Base-by-base conservation (phyloP, 257 asterid species). In the Vinca minor region DNA sequence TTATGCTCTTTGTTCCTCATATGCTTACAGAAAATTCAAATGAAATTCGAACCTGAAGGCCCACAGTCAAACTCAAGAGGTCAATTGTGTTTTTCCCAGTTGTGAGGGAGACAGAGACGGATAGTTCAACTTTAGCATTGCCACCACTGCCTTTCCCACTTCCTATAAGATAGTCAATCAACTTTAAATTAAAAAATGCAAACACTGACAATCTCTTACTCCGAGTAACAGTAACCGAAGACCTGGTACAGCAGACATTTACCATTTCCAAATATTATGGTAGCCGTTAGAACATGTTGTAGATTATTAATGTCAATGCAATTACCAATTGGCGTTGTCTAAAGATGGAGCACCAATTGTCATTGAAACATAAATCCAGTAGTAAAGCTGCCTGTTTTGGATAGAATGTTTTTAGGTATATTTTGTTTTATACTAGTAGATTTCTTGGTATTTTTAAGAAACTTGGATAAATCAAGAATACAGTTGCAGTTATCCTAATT, bases 51-150 rank as follows among this genome's bases (percentile, higher is more conserved):
- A 88, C 96, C 89, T 87, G 94, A 59, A 89, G 81, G 20, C 96
- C 96, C 59, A 89, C 91, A 25, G 94, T 87, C 73, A 77, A 71
- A 70, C 95, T 89, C 82, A 89, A 83, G 68, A 91, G 84, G 77
- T 86, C 95, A 35, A 89, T 77, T 59, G 68, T 76, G 75, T 85
- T 89, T 46, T 73, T 68, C 62, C 95, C 89, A 47, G 76, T 55
- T 32, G 32, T 32, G 39, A 91, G 84, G 81, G 78, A 78, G 65
- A 86, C 17, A 3, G 98, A 95, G 62, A 81, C 73, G 6, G 86
- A 88, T 63, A 86, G 39, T 18, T 82, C 58, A 68, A 88, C 88
- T 69, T 66, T 75, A 3, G 69, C 63, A 62, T 81, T 68, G 60
- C 75, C 65, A 75, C 53, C 67, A 62, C 65, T 69, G 15, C 98